Conservation (phyloP, 1,284 basidiomycete genomes). For the Chiua sp. region DNA sequence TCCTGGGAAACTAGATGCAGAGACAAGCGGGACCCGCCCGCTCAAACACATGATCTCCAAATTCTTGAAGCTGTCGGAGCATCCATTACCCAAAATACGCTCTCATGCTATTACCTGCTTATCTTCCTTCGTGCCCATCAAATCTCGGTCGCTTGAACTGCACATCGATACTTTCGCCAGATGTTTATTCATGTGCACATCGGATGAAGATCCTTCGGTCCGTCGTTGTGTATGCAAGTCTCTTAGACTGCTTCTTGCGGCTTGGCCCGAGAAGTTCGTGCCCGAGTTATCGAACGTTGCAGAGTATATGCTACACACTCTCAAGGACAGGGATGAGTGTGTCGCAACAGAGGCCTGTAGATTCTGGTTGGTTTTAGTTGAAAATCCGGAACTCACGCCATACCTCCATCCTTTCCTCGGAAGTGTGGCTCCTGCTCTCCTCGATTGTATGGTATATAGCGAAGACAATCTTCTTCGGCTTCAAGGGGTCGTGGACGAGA, state of each 20-base stretch:
- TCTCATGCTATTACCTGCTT: constrained; percentile 94
- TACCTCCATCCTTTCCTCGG: constrained; percentile 87
- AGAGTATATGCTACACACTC: constrained; percentile 99
- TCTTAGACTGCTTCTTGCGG: constrained; percentile 90
- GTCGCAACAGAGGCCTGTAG: constrained; percentile 98
- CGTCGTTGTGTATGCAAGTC: constrained; percentile 97
- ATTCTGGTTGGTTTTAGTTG: constrained; percentile 99
- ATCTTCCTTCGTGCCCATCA: constrained; percentile 91
- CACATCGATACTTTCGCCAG: constrained; percentile 95
- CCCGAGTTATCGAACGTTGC: constrained; percentile 96
- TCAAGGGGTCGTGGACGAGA: constrained; percentile 88
- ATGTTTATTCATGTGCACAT: constrained; percentile 92
- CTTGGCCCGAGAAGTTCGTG: constrained; percentile 94
- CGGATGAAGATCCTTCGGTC: constrained; percentile 90
- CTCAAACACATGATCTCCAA: constrained; percentile 96
- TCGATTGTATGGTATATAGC: constrained; percentile 98
- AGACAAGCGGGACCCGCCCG: constrained; percentile 86
- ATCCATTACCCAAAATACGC: constrained; percentile 87
- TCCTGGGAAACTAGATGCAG: constrained; percentile 92
- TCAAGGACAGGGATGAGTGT: constrained; percentile 94
- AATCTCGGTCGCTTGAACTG: constrained; percentile 79
- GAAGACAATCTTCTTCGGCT: constrained; percentile 97
- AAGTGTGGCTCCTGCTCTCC: constrained; percentile 90
- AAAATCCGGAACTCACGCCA: constrained; percentile 86
- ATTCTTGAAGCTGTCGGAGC: constrained; percentile 87